Evolutionary conservation across 768 basidiomycete species (phyloP), one percentile per base, ranked within the genome.

Genomic region (Tylopilus cervinicoccineus): DNA sequence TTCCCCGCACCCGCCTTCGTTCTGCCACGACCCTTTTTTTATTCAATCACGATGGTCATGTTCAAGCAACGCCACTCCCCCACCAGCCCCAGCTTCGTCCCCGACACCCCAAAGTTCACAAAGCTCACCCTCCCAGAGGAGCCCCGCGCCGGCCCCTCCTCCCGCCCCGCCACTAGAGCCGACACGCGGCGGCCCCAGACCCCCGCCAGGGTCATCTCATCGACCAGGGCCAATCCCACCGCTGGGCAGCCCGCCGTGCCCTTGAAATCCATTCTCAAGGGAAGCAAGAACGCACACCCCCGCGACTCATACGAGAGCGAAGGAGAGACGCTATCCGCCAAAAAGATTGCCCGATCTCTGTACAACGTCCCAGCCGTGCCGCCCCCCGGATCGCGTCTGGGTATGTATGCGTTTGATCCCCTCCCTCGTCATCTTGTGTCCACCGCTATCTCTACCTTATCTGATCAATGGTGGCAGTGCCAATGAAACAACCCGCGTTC

Each of bases 401-500:
- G 65, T 68, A 19, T 54, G 65, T 51, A 36, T 23, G n/a, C 37
- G 37, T 26, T 40, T 34, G 31, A 40, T 36, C 36, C 17, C 2
- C 1, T 7, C n/a, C 32, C 23, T 4, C 27, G 26, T 20, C 6
- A 17, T n/a, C 32, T 32, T 6, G 17, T 46, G 27, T 45, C 39
- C 32, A 43, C 23, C 14, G 31, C 48, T 39, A 38, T 46, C 22
- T 10, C 17, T 53, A 56, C 55, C 26, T 68, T 63, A 53, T 61
- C 68, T 60, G 65, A 71, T 61, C 57, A 45, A 20, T 22, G 26
- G 44, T 50, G 54, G 40, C 39, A 71, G 70, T 58, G 48, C 67
- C 65, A 4, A 72, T 67, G 63, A 76, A 75, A 53, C 65, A 56
- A 12, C 72, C 73, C 24, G 60, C 70, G 1, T 65, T 75, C 40